Evolutionary conservation across 2,329 filamentous ascomycete species (phyloP), one percentile per base, ranked within the genome.

Genomic region (Sclerotiophoma versabilis): DNA sequence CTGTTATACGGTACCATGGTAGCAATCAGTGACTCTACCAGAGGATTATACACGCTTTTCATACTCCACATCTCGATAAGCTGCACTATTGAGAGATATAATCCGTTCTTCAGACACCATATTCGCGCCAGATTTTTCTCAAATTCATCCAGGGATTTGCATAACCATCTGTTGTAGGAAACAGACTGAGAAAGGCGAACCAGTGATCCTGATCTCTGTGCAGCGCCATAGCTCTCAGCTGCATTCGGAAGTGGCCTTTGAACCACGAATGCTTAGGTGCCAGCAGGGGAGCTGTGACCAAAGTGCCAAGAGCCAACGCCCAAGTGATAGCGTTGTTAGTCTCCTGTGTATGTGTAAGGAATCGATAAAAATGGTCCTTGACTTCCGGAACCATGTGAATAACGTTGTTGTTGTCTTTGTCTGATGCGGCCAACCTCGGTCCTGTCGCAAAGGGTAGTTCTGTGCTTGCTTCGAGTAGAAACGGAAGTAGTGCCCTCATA

Each of bases 201-300:
- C 51, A 60, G 2, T 27, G 32, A 4, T 46, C 15, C 12, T 59
- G 39, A 12, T 50, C 32, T 33, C 30, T 44, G 36, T 60, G 43
- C 34, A 59, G 25, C 6, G 36, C 47, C 52, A 61, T 58, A 10
- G 49, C 50, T 17, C 45, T 33, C 14, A 61, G 23, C 9, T 62
- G 56, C n/a, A 51, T 12, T 15, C 48, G 44, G 20, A 67, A 58
- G 9, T 59, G 57, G 2, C 38, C 54, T 17, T 54, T 58, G 45
- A 64, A 65, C 62, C 64, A 67, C 5, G 32, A 25, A 33, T 62
- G 41, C 32, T 64, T 60, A 15, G 64, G 60, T 12, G 49, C 37
- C 10, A 50, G 22, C 3, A 59, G 15, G 14, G 49, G 30, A 4
- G 56, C 43, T 10, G 64, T 57, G n/a, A 60, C 47, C 5, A 67